Conservation (phyloP, 2,329 filamentous ascomycete genomes). For the Reticulascus tulasneorum region DNA sequence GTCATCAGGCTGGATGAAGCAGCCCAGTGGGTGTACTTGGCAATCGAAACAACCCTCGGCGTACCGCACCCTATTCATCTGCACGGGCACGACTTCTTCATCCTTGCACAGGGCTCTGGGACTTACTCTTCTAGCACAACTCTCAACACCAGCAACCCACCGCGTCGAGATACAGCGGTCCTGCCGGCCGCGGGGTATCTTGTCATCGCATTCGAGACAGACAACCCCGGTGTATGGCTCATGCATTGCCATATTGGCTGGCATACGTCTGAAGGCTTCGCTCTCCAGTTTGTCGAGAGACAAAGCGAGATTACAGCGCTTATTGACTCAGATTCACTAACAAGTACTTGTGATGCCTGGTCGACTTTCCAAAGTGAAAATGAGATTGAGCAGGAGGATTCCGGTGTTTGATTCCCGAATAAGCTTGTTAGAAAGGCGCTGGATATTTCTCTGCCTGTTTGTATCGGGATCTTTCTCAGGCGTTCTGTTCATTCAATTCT, state of each 20-base stretch:
- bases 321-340: slow-evolving; percentile 5
- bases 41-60: slow-evolving; percentile 18
- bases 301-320: slow-evolving; percentile 13
- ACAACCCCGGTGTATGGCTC: slow-evolving; percentile 47
- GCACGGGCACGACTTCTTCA: slow-evolving; percentile 30
- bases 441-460: too few relatives aligned
- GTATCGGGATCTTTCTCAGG: too few relatives aligned
- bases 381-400: slow-evolving; percentile 16
- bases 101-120: slow-evolving; percentile 15
- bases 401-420: slow-evolving; percentile 18
- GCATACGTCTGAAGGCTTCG: slow-evolving; percentile 28
- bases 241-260: slow-evolving; percentile 49
- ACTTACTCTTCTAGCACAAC: slow-evolving; percentile 10
- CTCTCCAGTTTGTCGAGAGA: slow-evolving; percentile 19
- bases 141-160: slow-evolving; percentile 35
- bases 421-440: too few relatives aligned
- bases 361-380: slow-evolving; percentile 5
- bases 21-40: slow-evolving; percentile 25
- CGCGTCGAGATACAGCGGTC: slow-evolving; percentile 48
- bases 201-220: slow-evolving; percentile 44
- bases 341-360: slow-evolving; percentile 14
- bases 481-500: too few relatives aligned
- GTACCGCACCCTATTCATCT: slow-evolving; percentile 32
- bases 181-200: slow-evolving; percentile 40
- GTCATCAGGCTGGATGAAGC: slow-evolving; percentile 23